Evolutionary conservation across 169 alveolate species (phyloP), one percentile per base, ranked within the genome.

Genomic region (Miamiensis avidus): DNA sequence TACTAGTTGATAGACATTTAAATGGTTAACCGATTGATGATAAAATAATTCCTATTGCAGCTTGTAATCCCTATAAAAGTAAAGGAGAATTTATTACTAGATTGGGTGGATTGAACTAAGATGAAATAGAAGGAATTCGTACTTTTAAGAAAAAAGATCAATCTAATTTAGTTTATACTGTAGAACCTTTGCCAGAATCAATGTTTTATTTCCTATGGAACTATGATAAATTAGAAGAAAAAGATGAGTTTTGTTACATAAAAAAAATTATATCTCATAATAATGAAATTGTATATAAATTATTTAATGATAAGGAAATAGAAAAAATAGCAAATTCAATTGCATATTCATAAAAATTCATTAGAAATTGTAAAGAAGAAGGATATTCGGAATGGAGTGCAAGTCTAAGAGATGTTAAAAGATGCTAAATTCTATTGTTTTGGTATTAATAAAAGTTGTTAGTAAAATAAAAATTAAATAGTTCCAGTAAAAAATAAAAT

Each of bases 1-100:
- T 89, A 31, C 6, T 89, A n/a, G 82, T 89, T 49, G 89, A 89
- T 49, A 78, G 87, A 74, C 34, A 82, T 20, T 73, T 85, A 31
- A 72, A 78, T 78, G 93, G 93, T 15, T 34, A 11, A 1, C 30
- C n/a, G n/a, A 76, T 76, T 33, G 29, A 29, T 1, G 82, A 76
- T 76, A 76, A 76, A 25, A 76, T 76, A 32, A 30, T 32, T 28
- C 32, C 32, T 76, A 32, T 76, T 20, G 82, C 82, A 11, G 82
- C 82, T 26, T 76, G 82, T 26, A 76, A 76, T 76, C 82, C 82
- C 0, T 76, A 76, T 32, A 25, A 31, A 33, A 25, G 11, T 6
- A 76, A 76, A 33, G 64, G n/a, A 33, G 33, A 6, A 26, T 25
- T 28, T 0, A 32, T 76, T 32, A 4, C 4, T 11, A 49, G 69